Evolutionary conservation across 192 early-diverging fungal genomes (phyloP).

Genomic region (Chytriomyces confervae): DNA sequence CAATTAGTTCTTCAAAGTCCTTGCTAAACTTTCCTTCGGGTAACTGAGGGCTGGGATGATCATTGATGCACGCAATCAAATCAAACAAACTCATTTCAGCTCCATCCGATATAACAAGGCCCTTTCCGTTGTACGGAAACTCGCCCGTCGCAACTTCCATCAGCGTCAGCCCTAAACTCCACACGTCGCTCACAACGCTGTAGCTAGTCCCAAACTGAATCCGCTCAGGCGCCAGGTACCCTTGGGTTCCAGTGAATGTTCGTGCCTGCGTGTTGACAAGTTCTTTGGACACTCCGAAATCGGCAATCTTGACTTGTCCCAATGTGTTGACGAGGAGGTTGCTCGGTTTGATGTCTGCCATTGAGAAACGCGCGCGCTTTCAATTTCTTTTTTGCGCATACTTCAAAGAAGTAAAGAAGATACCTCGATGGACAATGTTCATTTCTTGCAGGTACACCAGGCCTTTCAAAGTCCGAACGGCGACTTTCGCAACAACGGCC

Average conservation of each 20-base stretch:
- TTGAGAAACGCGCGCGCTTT: not conserved
- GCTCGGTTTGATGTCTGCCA: conserved; percentile 93
- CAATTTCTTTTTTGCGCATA: not conserved
- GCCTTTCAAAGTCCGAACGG: conserved; percentile 86
- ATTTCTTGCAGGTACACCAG: conserved; percentile 90
- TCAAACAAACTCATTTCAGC: conserved; percentile 66
- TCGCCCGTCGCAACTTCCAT: conserved; percentile 91
- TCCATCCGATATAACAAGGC: conserved; percentile 70
- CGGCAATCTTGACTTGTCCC: conserved; percentile 94
- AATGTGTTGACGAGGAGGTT: conserved; percentile 90
- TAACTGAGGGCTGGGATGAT: conserved; percentile 82
- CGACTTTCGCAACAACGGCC: conserved; percentile 84
- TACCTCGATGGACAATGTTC: conserved; percentile 91
- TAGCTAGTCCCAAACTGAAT: conserved; percentile 81
- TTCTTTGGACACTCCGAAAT: conserved; percentile 95
- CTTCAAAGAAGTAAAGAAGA: not conserved
- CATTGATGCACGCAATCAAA: conserved; percentile 90
- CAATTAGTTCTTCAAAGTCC: conserved; percentile 79
- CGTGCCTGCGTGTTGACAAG: conserved; percentile 84
- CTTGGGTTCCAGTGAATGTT: conserved; percentile 96
- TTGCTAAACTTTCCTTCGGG: conserved; percentile 64
- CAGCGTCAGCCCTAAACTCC: conserved; percentile 87
- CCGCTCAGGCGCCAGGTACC: conserved; percentile 73
- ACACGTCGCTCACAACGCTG: conserved; percentile 92
- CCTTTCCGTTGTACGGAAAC: conserved; percentile 91